Conservation (phyloP, 768 basidiomycete species). For the Amanita fuliginea region DNA sequence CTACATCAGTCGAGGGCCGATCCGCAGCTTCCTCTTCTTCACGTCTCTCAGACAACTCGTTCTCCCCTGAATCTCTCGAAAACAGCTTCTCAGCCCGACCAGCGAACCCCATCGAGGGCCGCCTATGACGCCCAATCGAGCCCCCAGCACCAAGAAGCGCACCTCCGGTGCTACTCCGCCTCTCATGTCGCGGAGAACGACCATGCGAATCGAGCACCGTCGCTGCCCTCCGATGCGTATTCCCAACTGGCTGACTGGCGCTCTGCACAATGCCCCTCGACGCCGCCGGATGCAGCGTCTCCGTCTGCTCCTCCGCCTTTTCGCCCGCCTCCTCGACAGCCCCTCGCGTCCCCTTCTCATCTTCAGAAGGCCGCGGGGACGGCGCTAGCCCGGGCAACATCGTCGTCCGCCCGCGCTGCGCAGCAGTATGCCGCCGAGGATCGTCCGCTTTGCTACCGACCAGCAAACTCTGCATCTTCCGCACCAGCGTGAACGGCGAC, state of each 20-base stretch:
- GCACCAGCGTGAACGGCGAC: slow-evolving; percentile 53
- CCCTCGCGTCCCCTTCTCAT: slow-evolving; percentile 19
- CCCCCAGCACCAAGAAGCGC: slow-evolving; percentile 37
- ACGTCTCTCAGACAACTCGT: slow-evolving; percentile 33
- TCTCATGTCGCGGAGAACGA: slow-evolving; percentile 52
- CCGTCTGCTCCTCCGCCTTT: slow-evolving; percentile 14
- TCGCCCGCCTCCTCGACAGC: slow-evolving; percentile 17
- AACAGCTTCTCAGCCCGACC: slow-evolving; percentile 37
- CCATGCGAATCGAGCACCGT: slow-evolving; percentile 66
- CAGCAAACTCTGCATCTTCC: slow-evolving; percentile 66
- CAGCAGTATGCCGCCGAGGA: slow-evolving; percentile 22
- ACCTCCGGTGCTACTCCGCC: slow-evolving; percentile 69
- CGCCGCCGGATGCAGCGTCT: slow-evolving; percentile 8
- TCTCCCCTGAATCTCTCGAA: slow-evolving; percentile 33
- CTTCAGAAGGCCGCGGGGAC: slow-evolving; percentile 18
- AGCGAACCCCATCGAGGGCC: slow-evolving; percentile 62
- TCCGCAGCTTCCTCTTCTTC: slow-evolving; percentile 25
- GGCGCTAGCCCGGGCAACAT: slow-evolving; percentile 31
- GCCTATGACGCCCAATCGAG: slow-evolving; percentile 55
- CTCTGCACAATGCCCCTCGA: slow-evolving; percentile 25
- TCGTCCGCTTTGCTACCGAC: slow-evolving; percentile 33
- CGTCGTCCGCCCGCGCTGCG: slow-evolving; percentile 29
- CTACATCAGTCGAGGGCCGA: slow-evolving; percentile 23
- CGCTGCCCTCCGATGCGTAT: slow-evolving; percentile 61
- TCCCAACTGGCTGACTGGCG: slow-evolving; percentile 46